Base-by-base conservation (phyloP, 1,284 basidiomycete genomes). In the Anthracocystis setariae region DNA sequence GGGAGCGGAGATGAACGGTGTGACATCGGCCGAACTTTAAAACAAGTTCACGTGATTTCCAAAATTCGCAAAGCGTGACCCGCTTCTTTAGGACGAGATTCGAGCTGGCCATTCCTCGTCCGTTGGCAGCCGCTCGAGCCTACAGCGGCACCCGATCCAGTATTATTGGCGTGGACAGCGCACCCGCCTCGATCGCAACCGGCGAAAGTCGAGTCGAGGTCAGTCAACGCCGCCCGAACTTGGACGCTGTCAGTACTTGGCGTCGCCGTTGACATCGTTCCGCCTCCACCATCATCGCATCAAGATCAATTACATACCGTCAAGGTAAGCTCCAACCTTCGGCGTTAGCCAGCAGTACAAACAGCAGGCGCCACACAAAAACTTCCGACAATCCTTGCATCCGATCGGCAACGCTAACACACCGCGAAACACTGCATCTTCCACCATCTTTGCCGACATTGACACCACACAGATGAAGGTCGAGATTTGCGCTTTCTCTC, bases 401-500 rank as follows among this genome's bases (percentile, higher is more conserved):
- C 39, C 45, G 58, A 57, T 38, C 57, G n/a, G 57, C 48, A 23
- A 53, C 15, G 46, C 64, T 67, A 53, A 70, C 49, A 51, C 51
- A 18, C 37, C 23, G n/a, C 20, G 37, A 50, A 35, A n/a, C 13
- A 18, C 32, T 17, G 42, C 46, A 46, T 54, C 45, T 38, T 48
- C 38, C 35, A 38, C 29, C 29, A 48, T 13, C 21, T 24, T 29
- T 37, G 35, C 32, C 39, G 46, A 46, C 46, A 15, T n/a, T 37
- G 8, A 37, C 40, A 15, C 32, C 46, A 32, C 47, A 75, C 69
- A 75, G 75, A 82, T 82, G 81, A 82, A 82, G 81, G 79, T 82
- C 78, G 81, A 82, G 64, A 79, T 77, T 57, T 80, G 78, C 75
- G 76, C 81, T 43, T 82, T 82, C 80, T 81, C 78, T 50, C 78